Conservation (phyloP, 805 yeast genomes). For the Lipomyces yamanashiensis region DNA sequence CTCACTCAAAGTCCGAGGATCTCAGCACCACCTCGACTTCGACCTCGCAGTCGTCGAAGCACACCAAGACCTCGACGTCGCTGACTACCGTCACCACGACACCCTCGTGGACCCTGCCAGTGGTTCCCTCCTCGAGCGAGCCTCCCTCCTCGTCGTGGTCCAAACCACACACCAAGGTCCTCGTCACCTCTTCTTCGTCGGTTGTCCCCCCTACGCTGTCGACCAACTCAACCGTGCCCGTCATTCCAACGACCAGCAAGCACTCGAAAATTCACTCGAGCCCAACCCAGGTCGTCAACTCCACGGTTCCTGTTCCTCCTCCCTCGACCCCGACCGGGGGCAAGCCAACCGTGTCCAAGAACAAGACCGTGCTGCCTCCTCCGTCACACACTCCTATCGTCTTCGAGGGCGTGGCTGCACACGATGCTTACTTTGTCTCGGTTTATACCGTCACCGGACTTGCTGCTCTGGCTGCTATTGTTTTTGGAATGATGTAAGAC, state of each 20-base stretch:
- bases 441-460: constrained; percentile 8
- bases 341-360: background rate
- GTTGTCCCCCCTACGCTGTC: background rate
- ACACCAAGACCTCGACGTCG: constrained; percentile 1
- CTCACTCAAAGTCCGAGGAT: background rate
- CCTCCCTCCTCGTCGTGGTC: no score
- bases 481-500: constrained; percentile 12
- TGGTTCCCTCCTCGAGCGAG: background rate
- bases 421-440: constrained; percentile 4
- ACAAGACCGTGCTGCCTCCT: background rate
- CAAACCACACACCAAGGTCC: background rate
- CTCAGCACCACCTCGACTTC: background rate
- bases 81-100: constrained; percentile 4
- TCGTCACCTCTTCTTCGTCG: background rate
- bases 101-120: background rate
- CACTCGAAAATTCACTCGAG: background rate
- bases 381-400: constrained; percentile 10
- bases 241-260: background rate
- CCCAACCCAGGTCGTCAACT: background rate
- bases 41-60: background rate
- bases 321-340: background rate
- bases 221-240: background rate
- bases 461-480: constrained; percentile 10
- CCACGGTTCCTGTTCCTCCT: background rate
- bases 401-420: constrained; percentile 18